Evolutionary conservation across 2,329 filamentous ascomycete species (phyloP), one percentile per base, ranked within the genome.

Genomic region (Colletotrichum musae): DNA sequence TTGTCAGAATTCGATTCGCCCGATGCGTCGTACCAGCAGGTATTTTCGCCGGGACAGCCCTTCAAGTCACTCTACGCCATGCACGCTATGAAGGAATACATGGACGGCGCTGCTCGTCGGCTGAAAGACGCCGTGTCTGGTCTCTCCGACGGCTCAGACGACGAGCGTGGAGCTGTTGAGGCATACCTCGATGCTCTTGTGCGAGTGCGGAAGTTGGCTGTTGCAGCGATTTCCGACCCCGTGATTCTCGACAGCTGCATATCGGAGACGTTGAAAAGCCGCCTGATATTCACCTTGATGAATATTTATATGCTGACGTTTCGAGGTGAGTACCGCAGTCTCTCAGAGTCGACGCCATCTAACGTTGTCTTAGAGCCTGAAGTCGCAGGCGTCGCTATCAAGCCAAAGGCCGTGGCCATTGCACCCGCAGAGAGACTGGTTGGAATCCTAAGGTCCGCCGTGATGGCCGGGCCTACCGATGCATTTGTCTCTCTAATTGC

Each of bases 31-130:
- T 87, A 90, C 68, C 79, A 81, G 12, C 86, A 91, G 12, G 81
- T 94, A 1, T 94, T 96, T 70, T 91, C 92, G 6, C 79, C 88
- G 1, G 86, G 87, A 0, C 89, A 92, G 68, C 91, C 92, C 2
- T 94, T 90, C 82, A 92, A 92, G 73, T 89, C 90, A 2, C 84
- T 94, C 0, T 97, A 95, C 76, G 91, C 92, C 3, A 80, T 94
- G 1, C 87, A 92, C 75, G 88, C 91, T 1, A 83, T 97, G 47
- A 82, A 85, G 24, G 86, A 89, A 63, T 92, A 91, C 76, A 84
- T 94, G 47, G 81, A 84, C 28, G 43, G 56, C 28, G 80, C 74
- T 9, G 72, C 80, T 70, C 81, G 82, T 76, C 80, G 74, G 73
- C 74, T 70, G 58, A 70, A 58, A 24, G 68, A 70, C n/a, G 43